phyloP scores from a whole-genome alignment of 371 early-diverging fungal genomes.

The Racocetra persica region DNA sequence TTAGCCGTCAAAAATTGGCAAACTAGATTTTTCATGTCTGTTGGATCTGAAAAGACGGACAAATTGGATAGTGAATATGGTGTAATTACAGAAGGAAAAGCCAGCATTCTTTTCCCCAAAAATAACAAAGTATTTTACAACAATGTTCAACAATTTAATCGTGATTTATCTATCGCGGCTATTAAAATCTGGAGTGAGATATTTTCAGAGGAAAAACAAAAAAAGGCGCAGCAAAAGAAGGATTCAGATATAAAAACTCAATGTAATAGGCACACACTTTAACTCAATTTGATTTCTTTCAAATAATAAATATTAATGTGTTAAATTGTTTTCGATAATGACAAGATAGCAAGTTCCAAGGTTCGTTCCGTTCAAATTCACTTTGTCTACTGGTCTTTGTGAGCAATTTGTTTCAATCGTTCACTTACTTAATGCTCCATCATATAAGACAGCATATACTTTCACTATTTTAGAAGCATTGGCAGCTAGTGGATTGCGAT shows the following conservation, averaged over 20 bases:
- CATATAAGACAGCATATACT: constrained; percentile 43
- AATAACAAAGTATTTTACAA: constrained; percentile 98
- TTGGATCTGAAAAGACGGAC: background rate
- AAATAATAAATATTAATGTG: background rate
- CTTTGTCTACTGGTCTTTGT: background rate
- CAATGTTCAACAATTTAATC: constrained; percentile 97
- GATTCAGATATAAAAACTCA: constrained; percentile 44
- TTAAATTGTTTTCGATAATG: background rate
- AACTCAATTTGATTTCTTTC: background rate
- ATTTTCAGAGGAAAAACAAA: constrained; percentile 59
- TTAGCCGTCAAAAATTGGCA: no score
- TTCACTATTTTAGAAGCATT: constrained; percentile 96
- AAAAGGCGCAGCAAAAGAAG: constrained; percentile 56
- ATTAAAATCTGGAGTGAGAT: constrained; percentile 85
- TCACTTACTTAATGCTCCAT: background rate
- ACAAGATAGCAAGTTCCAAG: background rate
- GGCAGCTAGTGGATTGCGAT: constrained; percentile 98
- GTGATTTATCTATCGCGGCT: constrained; percentile 93
- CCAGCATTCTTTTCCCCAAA: constrained; percentile 90
- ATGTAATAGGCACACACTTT: background rate
- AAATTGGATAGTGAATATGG: constrained; percentile 42
- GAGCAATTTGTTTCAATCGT: background rate
- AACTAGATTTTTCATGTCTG: no score
- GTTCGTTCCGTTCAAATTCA: background rate
- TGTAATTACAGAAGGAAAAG: constrained; percentile 81